Base-by-base conservation (phyloP, 768 basidiomycete genomes). In the Amanita rimosa region DNA sequence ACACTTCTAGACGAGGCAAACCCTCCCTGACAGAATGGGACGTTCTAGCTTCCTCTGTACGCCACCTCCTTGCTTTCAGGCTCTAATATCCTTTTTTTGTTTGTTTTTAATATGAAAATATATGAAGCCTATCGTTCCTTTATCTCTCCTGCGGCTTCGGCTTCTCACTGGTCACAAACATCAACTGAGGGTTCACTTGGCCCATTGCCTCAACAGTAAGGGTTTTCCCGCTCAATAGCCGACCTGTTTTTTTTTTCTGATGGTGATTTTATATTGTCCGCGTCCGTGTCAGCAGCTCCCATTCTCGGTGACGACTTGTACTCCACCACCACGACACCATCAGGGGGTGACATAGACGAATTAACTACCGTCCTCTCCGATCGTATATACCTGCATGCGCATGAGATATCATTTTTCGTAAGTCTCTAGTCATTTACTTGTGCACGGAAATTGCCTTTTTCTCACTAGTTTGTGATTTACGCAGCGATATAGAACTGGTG, bases 101-200 rank as follows among this genome's bases (percentile, higher is more conserved):
- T 22, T 5, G 3, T 22, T 2, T 5, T 44, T 21, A 34, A 19
- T 41, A 33, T 47, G 52, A 11, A 24, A 40, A 6, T 8, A 3
- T 33, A 1, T 24, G 44, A 37, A 72, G 67, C 61, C 70, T 48
- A 53, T 62, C 49, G 68, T 61, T 3, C 80, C 81, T 16, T 48
- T 84, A 24, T 75, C 80, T 1, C 67, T 86, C 44, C 60, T 85
- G 35, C 70, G 68, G 34, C 66, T 85, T 13, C 68, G 65, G 9
- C 68, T 82, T 16, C 62, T 74, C 44, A 84, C 83, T 13, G 83
- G 82, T 3, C 60, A 75, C 48, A 85, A 85, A 59, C 83, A 85
- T 50, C 83, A 85, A 55, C 71, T 85, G 27, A 74, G 83, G n/a
- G 66, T 83, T 11, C 83, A 85, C 52, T 58, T 79, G 27, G 72